phyloP scores from a whole-genome alignment of 2,329 filamentous ascomycete species.

The Cladosporium austrohemisphaericum region DNA sequence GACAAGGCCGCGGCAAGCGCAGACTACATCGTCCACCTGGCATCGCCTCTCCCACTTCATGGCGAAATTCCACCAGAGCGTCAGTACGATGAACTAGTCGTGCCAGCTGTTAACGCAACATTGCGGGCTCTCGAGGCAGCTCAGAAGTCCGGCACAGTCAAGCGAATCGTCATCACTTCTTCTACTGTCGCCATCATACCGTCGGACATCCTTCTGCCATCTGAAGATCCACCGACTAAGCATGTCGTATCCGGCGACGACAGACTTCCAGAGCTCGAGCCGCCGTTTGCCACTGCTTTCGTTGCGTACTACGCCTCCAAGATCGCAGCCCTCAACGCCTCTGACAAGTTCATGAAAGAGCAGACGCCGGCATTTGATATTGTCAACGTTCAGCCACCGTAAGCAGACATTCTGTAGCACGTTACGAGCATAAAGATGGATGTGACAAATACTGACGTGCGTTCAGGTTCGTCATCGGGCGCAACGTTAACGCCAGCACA shows the following conservation, averaged over 20 bases:
- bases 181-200: slow-evolving; percentile 7
- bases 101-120: slow-evolving; percentile 35
- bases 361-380: slow-evolving; percentile 22
- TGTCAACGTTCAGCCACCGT: slow-evolving; percentile 22
- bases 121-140: slow-evolving; percentile 37
- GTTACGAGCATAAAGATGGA: too few species aligned
- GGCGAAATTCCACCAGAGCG: slow-evolving; percentile 5
- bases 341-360: slow-evolving; percentile 18
- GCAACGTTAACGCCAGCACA: slow-evolving; percentile 24
- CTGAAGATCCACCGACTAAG: neutral
- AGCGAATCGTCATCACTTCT: slow-evolving; percentile 40
- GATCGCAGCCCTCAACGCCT: slow-evolving; percentile 17
- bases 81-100: slow-evolving; percentile 16
- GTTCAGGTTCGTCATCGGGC: slow-evolving; percentile 20
- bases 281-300: neutral
- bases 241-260: slow-evolving; percentile 1
- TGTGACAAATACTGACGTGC: neutral
- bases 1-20: slow-evolving; percentile 40
- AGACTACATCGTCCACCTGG: slow-evolving; percentile 37
- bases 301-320: slow-evolving; percentile 21
- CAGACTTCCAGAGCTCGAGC: neutral
- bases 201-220: neutral
- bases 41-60: slow-evolving; percentile 21
- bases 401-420: too few species aligned
- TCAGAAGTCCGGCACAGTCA: slow-evolving; percentile 30